Conservation (phyloP, 257 asterid species). For the Fraxinus anomala region DNA sequence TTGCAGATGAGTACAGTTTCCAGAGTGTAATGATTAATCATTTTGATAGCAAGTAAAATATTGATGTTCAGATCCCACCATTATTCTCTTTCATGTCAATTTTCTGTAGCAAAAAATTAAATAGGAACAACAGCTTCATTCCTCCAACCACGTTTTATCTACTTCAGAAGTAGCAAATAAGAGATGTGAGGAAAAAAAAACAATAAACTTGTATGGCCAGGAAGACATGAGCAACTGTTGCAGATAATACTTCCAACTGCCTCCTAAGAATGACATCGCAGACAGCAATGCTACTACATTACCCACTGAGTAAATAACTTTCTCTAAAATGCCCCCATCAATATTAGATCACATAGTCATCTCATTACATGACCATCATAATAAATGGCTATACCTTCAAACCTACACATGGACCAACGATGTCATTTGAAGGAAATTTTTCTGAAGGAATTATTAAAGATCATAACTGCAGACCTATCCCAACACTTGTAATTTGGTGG, state of each 20-base stretch:
- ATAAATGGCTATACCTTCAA: neutral
- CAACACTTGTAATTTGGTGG: neutral
- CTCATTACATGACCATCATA: neutral
- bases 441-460: neutral
- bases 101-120: neutral
- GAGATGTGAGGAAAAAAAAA: neutral
- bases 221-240: neutral
- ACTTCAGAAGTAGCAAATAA: neutral
- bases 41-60: neutral
- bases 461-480: neutral
- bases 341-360: neutral
- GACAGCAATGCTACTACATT: neutral
- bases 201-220: neutral
- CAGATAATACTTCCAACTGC: neutral
- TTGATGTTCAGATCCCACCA: neutral
- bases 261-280: neutral
- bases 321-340: neutral
- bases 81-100: slow-evolving; percentile 1
- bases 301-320: neutral
- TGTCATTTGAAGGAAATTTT: neutral
- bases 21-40: neutral
- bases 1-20: slow-evolving; percentile 18
- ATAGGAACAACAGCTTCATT: neutral
- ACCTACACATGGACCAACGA: neutral
- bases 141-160: neutral